These are phyloP conservation scores for Magnusiomyces starmeri DNA, from an alignment of 1,139 yeast genomes.

Conservation along the genomic window DNA sequence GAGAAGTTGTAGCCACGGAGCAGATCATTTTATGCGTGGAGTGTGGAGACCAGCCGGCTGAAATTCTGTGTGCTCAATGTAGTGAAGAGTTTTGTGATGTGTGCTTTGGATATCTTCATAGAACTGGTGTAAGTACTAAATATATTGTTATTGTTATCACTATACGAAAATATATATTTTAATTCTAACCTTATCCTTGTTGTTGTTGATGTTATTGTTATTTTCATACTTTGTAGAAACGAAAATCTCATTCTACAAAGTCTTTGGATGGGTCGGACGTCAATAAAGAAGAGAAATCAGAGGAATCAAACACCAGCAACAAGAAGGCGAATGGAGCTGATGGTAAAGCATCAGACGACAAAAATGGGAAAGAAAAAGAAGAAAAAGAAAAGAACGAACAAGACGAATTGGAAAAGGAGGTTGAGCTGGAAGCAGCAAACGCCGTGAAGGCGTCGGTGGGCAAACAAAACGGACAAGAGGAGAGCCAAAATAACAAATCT, in stretches of 20 bases:
- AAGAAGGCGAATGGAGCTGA: conserved; percentile 22
- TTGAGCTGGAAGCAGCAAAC: conserved; percentile 14
- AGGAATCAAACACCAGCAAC: too few relatives aligned
- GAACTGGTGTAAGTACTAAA: conserved; percentile 47
- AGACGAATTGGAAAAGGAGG: conserved; percentile 10
- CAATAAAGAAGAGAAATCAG: too few relatives aligned
- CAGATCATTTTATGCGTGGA: conserved; percentile 47
- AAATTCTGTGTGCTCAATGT: conserved; percentile 49
- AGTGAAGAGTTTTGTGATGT: conserved; percentile 59
- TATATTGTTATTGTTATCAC: background rate
- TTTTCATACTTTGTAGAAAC: conserved; percentile 22
- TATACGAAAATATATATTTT: background rate
- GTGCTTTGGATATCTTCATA: conserved; percentile 57
- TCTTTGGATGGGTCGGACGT: too few relatives aligned
- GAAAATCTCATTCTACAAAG: conserved; percentile 36
- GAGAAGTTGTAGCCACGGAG: conserved; percentile 44
- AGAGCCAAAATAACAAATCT: background rate
- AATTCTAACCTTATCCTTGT: background rate
- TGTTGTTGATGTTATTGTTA: background rate
- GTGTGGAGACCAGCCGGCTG: conserved; percentile 63
- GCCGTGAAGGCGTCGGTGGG: conserved; percentile 9
- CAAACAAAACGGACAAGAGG: conserved; percentile 8
- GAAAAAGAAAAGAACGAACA: conserved; percentile 11
- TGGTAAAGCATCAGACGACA: conserved; percentile 14
- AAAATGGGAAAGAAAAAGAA: background rate